A percentile compares a stretch with the other conserved stretches of the same genome.
These are phyloP conservation scores for Syncephalastrum sp. DNA, from an alignment of 371 early-diverging fungal genomes.

Conservation along the genomic window DNA sequence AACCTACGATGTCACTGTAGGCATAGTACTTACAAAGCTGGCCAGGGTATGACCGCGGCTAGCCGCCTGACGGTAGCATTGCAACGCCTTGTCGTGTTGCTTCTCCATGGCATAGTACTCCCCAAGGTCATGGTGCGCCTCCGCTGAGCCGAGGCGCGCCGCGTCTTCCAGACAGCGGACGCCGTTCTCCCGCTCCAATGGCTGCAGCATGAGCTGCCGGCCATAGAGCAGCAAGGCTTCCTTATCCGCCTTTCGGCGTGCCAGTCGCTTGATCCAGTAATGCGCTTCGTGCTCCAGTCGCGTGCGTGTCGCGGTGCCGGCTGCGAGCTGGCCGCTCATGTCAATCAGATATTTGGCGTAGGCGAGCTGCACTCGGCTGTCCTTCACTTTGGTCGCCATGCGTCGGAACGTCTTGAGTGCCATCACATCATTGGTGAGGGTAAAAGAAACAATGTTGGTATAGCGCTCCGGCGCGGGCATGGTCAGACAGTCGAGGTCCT, in stretches of 20 bases:
- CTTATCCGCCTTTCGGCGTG: slow-evolving; percentile 55
- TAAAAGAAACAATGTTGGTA: slow-evolving; percentile 21
- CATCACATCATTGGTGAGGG: slow-evolving; percentile 21
- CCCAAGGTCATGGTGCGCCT: slow-evolving; percentile 11
- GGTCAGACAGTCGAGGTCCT: background rate
- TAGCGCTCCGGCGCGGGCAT: slow-evolving; percentile 1
- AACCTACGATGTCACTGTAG: background rate
- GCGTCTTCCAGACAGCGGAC: slow-evolving; percentile 15
- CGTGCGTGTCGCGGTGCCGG: slow-evolving; percentile 13
- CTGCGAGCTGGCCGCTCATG: slow-evolving; percentile 19
- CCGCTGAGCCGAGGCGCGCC: slow-evolving; percentile 13
- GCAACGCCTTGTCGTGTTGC: slow-evolving; percentile 64
- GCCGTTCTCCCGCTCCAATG: slow-evolving; percentile 2
- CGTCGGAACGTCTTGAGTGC: slow-evolving; percentile 64
- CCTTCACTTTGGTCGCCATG: slow-evolving; percentile 73
- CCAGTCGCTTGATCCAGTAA: slow-evolving; percentile 73
- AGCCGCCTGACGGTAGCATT: slow-evolving; percentile 76
- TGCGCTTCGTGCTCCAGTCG: slow-evolving; percentile 57
- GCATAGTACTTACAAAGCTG: slow-evolving; percentile 58
- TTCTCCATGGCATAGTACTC: slow-evolving; percentile 54
- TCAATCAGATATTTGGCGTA: slow-evolving; percentile 73
- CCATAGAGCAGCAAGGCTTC: slow-evolving; percentile 75
- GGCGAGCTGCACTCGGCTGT: slow-evolving; percentile 63
- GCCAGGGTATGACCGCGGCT: slow-evolving; percentile 65
- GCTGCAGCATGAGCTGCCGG: slow-evolving; percentile 52